Evolutionary conservation across 202 grass and related monocot species (phyloP), one percentile per base, ranked within the genome.

Genomic region (Cymbopogon flexuosus): DNA sequence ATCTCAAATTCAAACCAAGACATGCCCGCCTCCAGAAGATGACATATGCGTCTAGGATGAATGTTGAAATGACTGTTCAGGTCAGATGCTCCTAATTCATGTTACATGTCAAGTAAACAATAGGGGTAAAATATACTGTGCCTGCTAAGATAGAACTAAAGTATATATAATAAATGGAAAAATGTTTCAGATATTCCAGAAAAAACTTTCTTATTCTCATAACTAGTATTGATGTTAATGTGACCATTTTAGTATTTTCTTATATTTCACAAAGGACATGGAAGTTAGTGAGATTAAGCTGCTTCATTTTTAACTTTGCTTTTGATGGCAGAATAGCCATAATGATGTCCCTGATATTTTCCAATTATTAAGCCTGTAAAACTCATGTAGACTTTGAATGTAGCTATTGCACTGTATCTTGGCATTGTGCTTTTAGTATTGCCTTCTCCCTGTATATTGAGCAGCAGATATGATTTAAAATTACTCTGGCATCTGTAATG

Each of bases 11-110:
- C 34, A 87, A 85, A 47, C 94, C 91, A 8, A 89, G 65, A 56
- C 91, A 97, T 89, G 94, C 94, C 24, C 89, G 90, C 16, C 84
- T 97, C 12, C 94, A 97, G 72, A 94, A 82, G 34, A 94, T 94
- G 94, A 92, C 94, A n/a, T 94, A 94, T 80, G 86, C 91, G 61
- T 88, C 91, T 2, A 73, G 76, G 27, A 76, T 97, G 49, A 65
- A 73, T 79, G 81, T 91, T 5, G 62, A 92, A 81, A 75, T 87
- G 68, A 89, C 76, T 72, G 79, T 94, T 92, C 81, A 92, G 94
- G 94, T 92, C 27, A 79, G 75, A 80, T 84, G 45, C 27, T 64
- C 52, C 47, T 49, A 68, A 23, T 11, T 42, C 29, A 24, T 76
- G 16, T 81, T 35, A 27, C 42, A 47, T 52, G 24, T 51, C 10